These are phyloP conservation scores for Fusarium algeriense DNA, from an alignment of 2,329 filamentous ascomycete species.

Conservation along the genomic window DNA sequence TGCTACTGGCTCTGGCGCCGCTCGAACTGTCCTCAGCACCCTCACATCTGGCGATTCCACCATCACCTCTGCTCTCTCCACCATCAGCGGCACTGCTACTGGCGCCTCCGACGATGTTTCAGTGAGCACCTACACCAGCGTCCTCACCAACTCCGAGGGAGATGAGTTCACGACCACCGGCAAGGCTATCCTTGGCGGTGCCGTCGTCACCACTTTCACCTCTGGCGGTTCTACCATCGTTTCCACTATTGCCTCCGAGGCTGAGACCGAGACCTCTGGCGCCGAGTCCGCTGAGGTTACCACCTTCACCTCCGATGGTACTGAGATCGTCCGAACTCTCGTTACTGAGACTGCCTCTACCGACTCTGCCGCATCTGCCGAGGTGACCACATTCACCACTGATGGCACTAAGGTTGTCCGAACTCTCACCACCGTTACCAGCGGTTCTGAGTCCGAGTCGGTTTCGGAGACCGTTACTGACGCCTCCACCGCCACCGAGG, in stretches of 20 bases:
- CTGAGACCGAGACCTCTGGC: constrained; percentile 18
- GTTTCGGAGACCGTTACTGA: constrained; percentile 39
- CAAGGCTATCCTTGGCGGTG: constrained; percentile 30
- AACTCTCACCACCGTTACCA: constrained; percentile 39
- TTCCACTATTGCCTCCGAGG: constrained; percentile 28
- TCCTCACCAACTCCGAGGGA: constrained; percentile 42
- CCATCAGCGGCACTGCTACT: constrained; percentile 47
- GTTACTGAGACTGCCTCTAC: constrained; percentile 32
- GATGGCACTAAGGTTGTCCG: constrained; percentile 34
- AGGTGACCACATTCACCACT: constrained; percentile 42
- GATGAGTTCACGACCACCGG: constrained; percentile 39
- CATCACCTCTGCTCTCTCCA: constrained; percentile 53
- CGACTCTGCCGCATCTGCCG: constrained; percentile 25
- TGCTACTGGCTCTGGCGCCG: constrained; percentile 36
- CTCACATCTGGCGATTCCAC: constrained; percentile 52
- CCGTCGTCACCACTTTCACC: constrained; percentile 39
- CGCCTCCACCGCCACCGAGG: constrained; percentile 32
- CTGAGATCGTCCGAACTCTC: constrained; percentile 37
- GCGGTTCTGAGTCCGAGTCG: constrained; percentile 22
- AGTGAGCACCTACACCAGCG: constrained; percentile 48
- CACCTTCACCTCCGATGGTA: constrained; percentile 38
- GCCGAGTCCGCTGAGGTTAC: constrained; percentile 27
- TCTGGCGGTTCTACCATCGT: constrained; percentile 36
- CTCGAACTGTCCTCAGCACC: constrained; percentile 55
- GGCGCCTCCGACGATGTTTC: constrained; percentile 36